Evolutionary conservation across 495 filamentous ascomycete species (phyloP).

Genomic region (Aspergillus indologenus): DNA sequence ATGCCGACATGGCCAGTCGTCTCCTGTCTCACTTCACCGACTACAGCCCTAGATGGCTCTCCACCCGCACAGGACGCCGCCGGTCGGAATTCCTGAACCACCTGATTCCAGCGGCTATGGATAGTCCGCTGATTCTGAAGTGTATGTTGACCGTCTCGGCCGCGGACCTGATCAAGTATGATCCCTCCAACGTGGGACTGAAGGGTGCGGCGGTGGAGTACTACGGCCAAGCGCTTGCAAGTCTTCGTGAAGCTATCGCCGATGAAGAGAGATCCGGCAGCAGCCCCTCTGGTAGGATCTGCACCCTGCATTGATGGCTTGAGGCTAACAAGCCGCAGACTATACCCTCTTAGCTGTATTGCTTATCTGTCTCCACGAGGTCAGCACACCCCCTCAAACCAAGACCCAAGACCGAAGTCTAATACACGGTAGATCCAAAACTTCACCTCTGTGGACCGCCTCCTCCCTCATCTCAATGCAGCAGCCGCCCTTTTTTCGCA

Average conservation of each 20-base stretch:
- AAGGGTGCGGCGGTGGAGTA: constrained; percentile 13
- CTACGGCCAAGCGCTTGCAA: constrained; percentile 15
- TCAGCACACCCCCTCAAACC: neutral
- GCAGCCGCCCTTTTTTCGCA: constrained; percentile 17
- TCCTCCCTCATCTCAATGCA: constrained; percentile 24
- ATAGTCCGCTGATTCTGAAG: constrained; percentile 14
- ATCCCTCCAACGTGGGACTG: constrained; percentile 6
- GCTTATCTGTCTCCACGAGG: constrained; percentile 25
- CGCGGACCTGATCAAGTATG: constrained; percentile 21
- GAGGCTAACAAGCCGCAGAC: constrained; percentile 8
- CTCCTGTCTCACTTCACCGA: constrained; percentile 19
- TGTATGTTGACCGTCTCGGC: constrained; percentile 19
- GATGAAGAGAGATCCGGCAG: neutral
- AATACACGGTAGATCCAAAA: constrained; percentile 17
- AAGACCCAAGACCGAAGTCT: neutral
- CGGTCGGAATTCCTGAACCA: constrained; percentile 11
- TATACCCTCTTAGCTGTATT: constrained; percentile 16
- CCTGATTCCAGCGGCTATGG: constrained; percentile 15
- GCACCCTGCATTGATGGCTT: neutral
- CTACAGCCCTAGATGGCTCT: constrained; percentile 18
- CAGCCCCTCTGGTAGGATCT: neutral
- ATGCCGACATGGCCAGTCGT: constrained; percentile 5
- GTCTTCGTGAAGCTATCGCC: constrained; percentile 12
- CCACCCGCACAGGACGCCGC: constrained; percentile 10
- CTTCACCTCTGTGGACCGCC: constrained; percentile 14